Evolutionary conservation across 2,329 filamentous ascomycete species (phyloP).

Genomic region (Neonectria hederae): DNA sequence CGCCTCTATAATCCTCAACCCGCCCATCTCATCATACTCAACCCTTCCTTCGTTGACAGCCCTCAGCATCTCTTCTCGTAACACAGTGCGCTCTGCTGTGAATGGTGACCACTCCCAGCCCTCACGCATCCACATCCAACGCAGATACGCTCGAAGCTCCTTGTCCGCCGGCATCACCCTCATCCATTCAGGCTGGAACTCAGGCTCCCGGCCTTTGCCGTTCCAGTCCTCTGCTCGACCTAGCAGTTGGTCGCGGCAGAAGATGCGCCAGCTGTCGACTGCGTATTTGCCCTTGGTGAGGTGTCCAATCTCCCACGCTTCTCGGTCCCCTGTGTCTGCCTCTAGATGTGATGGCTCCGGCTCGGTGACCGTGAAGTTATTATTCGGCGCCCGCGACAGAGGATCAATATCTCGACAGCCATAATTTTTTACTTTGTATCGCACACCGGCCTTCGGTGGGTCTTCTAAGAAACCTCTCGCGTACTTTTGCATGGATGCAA

Average conservation of each 20-base stretch:
- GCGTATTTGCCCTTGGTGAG: slow-evolving; percentile 85
- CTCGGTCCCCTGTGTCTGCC: slow-evolving; percentile 37
- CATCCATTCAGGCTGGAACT: slow-evolving; percentile 91
- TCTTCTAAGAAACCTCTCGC: slow-evolving; percentile 73
- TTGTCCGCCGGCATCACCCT: slow-evolving; percentile 85
- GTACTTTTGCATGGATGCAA: slow-evolving; percentile 73
- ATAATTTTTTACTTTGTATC: slow-evolving; percentile 64
- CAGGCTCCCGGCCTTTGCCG: slow-evolving; percentile 59
- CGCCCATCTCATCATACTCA: slow-evolving; percentile 61
- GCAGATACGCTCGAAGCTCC: slow-evolving; percentile 84
- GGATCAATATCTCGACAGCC: slow-evolving; percentile 47
- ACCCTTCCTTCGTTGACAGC: slow-evolving; percentile 68
- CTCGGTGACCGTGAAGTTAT: not conserved
- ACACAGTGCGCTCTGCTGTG: slow-evolving; percentile 70
- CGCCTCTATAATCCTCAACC: slow-evolving; percentile 53
- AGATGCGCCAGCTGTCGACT: slow-evolving; percentile 91
- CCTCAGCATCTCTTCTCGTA: slow-evolving; percentile 61
- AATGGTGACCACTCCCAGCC: slow-evolving; percentile 82
- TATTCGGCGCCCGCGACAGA: slow-evolving; percentile 1
- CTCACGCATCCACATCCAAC: slow-evolving; percentile 92
- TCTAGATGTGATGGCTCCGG: not conserved
- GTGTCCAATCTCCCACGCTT: slow-evolving; percentile 85
- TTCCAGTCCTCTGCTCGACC: slow-evolving; percentile 73
- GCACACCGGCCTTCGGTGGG: slow-evolving; percentile 67
- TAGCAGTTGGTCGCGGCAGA: slow-evolving; percentile 82